Evolutionary conservation across 192 early-diverging fungal genomes (phyloP).

Genomic region (Coemansia sp.): DNA sequence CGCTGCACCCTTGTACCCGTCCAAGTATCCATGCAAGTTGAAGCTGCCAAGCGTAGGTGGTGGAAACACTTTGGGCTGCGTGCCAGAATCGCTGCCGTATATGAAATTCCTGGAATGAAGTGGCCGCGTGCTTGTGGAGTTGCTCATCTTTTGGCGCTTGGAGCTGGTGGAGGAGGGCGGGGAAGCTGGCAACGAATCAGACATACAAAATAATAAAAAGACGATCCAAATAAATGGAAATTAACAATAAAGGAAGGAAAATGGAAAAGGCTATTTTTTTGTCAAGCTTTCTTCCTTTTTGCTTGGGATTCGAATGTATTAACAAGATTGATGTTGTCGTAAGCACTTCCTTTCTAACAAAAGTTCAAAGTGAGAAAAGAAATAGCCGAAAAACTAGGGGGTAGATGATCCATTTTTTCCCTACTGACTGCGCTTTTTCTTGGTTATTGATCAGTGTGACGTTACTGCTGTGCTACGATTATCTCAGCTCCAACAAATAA

Average conservation of each 20-base stretch:
- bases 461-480: too few relatives aligned
- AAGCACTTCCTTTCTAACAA: too few relatives aligned
- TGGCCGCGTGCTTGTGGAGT: not conserved
- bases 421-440: too few relatives aligned
- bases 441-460: too few relatives aligned
- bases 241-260: not conserved
- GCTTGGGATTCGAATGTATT: too few relatives aligned
- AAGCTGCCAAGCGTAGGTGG: constrained; percentile 34
- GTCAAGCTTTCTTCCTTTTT: too few relatives aligned
- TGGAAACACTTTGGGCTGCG: not conserved
- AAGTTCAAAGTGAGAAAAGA: too few relatives aligned
- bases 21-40: constrained; percentile 23
- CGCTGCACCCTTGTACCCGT: constrained; percentile 25
- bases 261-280: not conserved
- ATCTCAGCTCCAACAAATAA: too few relatives aligned
- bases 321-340: too few relatives aligned
- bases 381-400: too few relatives aligned
- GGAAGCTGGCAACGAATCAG: constrained; percentile 1
- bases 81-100: not conserved
- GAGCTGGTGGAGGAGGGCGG: not conserved
- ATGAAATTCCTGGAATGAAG: not conserved
- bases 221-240: not conserved
- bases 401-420: too few relatives aligned
- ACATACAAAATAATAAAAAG: constrained; percentile 13
- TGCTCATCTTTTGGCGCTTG: constrained; percentile 26